phyloP scores from a whole-genome alignment of 148 eudicot genomes.

The Fagopyrum esculentum region DNA sequence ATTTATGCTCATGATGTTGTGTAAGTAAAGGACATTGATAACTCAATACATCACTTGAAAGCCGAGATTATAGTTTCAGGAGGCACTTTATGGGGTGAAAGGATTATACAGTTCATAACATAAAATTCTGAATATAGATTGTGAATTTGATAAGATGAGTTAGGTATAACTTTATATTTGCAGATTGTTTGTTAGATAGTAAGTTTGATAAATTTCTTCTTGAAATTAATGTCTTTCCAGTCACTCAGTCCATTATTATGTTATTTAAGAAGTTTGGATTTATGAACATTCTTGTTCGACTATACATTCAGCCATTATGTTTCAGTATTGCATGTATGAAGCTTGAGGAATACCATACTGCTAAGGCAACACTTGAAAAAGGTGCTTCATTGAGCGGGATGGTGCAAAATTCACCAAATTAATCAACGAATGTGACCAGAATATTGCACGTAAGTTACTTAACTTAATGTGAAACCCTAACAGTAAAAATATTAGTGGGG shows the following conservation, averaged over 20 bases:
- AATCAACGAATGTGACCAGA: conserved; percentile 74
- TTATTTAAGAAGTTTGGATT: neutral
- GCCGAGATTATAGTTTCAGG: neutral
- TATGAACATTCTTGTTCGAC: neutral
- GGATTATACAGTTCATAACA: neutral
- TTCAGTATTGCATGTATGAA: conserved; percentile 67
- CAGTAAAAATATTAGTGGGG: too few relatives aligned
- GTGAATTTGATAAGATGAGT: neutral
- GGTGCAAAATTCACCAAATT: conserved; percentile 60
- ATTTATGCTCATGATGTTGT: neutral
- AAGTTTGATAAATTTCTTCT: neutral
- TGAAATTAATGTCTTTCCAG: too few relatives aligned
- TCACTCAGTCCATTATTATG: neutral
- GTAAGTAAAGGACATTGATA: neutral
- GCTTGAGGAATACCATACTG: conserved; percentile 91
- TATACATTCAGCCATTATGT: conserved; percentile 1
- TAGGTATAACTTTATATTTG: neutral
- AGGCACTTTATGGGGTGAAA: neutral
- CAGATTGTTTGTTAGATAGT: neutral
- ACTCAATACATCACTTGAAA: conserved; percentile 1
- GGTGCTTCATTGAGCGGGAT: conserved; percentile 61
- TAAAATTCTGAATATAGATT: neutral
- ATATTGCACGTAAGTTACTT: conserved; percentile 56
- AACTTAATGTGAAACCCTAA: too few relatives aligned
- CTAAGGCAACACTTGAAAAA: conserved; percentile 65